phyloP scores from a whole-genome alignment of 2,329 filamentous ascomycete genomes.

The Colletotrichum sp. region DNA sequence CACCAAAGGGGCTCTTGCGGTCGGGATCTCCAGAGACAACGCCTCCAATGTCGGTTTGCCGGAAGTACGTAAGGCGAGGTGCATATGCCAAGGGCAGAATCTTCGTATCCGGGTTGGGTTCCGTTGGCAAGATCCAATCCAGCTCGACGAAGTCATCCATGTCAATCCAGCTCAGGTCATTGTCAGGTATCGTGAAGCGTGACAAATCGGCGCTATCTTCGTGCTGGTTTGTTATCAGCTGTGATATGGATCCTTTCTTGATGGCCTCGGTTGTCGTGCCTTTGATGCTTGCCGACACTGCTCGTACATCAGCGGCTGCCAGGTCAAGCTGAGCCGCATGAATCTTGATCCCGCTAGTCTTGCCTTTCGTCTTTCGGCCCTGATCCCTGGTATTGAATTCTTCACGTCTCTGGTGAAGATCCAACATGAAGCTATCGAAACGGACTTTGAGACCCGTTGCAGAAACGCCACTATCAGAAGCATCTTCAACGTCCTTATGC shows the following conservation, averaged over 20 bases:
- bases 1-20: constrained; percentile 86
- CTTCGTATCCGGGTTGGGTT: constrained; percentile 89
- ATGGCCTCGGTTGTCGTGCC: constrained; percentile 81
- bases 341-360: constrained; percentile 93
- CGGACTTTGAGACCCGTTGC: constrained; percentile 97
- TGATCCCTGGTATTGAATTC: constrained; percentile 85
- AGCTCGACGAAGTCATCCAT: constrained; percentile 99
- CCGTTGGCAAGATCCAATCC: constrained; percentile 92
- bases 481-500: constrained; percentile 93
- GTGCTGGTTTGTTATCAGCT: constrained; percentile 58
- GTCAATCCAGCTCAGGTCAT: constrained; percentile 96
- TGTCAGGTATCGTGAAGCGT: constrained; percentile 92
- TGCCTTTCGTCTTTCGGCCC: constrained; percentile 75
- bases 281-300: constrained; percentile 88
- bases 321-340: constrained; percentile 94
- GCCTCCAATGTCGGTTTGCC: constrained; percentile 90
- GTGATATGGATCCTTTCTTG: constrained; percentile 60
- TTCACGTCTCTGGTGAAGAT: constrained; percentile 92
- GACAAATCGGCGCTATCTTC: constrained; percentile 74
- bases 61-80: constrained; percentile 96
- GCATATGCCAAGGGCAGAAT: constrained; percentile 92
- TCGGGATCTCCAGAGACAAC: constrained; percentile 81
- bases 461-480: constrained; percentile 76
- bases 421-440: constrained; percentile 96
- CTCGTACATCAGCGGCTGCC: constrained; percentile 87